Percentiles rank a stretch among this genome's conserved stretches.
Conservation (phyloP, 768 basidiomycete genomes). For the Butyriboletus loyo region DNA sequence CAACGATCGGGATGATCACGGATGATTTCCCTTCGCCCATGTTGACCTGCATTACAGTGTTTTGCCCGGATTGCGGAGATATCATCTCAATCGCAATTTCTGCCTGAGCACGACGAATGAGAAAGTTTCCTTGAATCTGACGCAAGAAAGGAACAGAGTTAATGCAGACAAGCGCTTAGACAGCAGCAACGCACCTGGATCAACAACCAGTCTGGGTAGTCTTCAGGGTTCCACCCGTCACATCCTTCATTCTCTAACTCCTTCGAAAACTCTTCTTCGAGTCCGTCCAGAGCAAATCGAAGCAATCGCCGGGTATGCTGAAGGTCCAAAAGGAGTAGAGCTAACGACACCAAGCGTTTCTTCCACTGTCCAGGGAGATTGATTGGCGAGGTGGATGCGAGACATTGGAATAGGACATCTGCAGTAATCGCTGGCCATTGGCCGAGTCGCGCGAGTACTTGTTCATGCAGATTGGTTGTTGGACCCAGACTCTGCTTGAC, state of each 20-base stretch:
- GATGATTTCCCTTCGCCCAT: slow-evolving; percentile 56
- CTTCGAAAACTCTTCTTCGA: too few species aligned
- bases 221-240: slow-evolving; percentile 10
- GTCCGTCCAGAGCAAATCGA: too few species aligned
- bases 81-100: slow-evolving; percentile 43
- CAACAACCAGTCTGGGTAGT: slow-evolving; percentile 39
- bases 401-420: not conserved
- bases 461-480: not conserved
- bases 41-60: slow-evolving; percentile 44
- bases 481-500: slow-evolving; percentile 13
- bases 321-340: too few species aligned
- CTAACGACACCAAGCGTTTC: slow-evolving; percentile 25
- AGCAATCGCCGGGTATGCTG: slow-evolving; percentile 1
- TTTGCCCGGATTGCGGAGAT: slow-evolving; percentile 30
- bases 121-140: slow-evolving; percentile 37
- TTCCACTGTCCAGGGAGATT: slow-evolving; percentile 25
- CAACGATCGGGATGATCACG: slow-evolving; percentile 42
- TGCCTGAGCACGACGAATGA: slow-evolving; percentile 32
- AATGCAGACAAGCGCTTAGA: not conserved
- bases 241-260: slow-evolving; percentile 20
- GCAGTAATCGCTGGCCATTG: slow-evolving; percentile 33
- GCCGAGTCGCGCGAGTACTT: not conserved
- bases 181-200: slow-evolving; percentile 32
- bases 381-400: not conserved
- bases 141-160: not conserved